These are phyloP conservation scores for Kwoniella shandongensis DNA, from an alignment of 768 basidiomycete species.

Conservation along the genomic window DNA sequence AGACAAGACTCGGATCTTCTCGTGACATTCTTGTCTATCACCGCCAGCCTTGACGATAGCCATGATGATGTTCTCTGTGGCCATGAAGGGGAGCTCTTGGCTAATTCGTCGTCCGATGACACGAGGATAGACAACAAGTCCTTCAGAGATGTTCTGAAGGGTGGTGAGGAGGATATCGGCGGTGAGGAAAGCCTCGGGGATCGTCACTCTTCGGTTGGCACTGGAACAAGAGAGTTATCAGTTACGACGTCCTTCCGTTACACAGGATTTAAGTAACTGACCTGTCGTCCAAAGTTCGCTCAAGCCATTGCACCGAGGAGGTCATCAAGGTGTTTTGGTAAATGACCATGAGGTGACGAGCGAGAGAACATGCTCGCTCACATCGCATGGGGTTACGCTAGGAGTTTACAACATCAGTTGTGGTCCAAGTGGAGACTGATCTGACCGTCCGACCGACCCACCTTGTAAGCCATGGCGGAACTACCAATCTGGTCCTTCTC, in stretches of 20 bases:
- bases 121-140: slow-evolving; percentile 97
- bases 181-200: slow-evolving; percentile 95
- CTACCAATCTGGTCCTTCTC: slow-evolving; percentile 94
- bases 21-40: slow-evolving; percentile 94
- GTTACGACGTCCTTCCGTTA: no score
- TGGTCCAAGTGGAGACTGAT: no score
- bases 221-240: slow-evolving; percentile 55
- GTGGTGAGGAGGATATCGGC: slow-evolving; percentile 95
- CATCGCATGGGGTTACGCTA: slow-evolving; percentile 95
- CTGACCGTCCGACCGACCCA: no score
- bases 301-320: slow-evolving; percentile 93
- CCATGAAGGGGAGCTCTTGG: slow-evolving; percentile 99
- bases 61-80: slow-evolving; percentile 99
- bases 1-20: slow-evolving; percentile 89
- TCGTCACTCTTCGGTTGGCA: slow-evolving; percentile 91
- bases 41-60: slow-evolving; percentile 90
- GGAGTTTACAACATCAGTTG: not conserved
- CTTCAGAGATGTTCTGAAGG: slow-evolving; percentile 93
- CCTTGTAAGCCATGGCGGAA: slow-evolving; percentile 96
- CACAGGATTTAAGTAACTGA: slow-evolving; percentile 40
- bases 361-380: slow-evolving; percentile 92
- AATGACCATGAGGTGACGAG: slow-evolving; percentile 92
- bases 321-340: slow-evolving; percentile 98
- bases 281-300: slow-evolving; percentile 96
- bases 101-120: slow-evolving; percentile 89